Evolutionary conservation across 208 protist genomes (phyloP).

Genomic region (Perkinsela sp.): DNA sequence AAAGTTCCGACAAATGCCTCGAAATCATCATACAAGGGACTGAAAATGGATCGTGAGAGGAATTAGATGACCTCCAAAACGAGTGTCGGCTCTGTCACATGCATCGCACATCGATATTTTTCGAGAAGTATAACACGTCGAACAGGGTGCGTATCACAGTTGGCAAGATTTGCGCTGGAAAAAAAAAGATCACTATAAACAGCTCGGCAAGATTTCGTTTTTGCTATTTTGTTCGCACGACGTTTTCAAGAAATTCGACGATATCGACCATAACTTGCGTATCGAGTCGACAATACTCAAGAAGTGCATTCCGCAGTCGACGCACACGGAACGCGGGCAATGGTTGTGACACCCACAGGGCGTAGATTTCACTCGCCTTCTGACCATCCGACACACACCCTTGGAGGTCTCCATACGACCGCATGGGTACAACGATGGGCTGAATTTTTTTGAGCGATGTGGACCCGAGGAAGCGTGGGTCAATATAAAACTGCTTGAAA

Average conservation of each 20-base stretch:
- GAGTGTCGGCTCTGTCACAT: too few species aligned
- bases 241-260: not conserved
- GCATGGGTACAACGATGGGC: not conserved
- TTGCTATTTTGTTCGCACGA: not conserved
- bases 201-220: too few species aligned
- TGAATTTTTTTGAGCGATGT: not conserved
- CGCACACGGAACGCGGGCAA: not conserved
- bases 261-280: not conserved
- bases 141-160: too few species aligned
- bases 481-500: not conserved
- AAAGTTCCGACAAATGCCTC: too few species aligned
- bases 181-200: too few species aligned
- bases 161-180: too few species aligned
- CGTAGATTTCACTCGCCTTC: not conserved
- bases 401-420: not conserved
- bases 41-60: too few species aligned
- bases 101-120: too few species aligned
- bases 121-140: too few species aligned
- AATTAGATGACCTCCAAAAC: too few species aligned
- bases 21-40: too few species aligned
- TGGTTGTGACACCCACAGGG: not conserved
- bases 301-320: not conserved
- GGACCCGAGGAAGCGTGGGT: not conserved
- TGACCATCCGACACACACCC: not conserved
- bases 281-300: not conserved